A percentile compares a stretch with the other conserved stretches of the same genome.
Evolutionary conservation across 495 filamentous ascomycete species (phyloP).

Genomic region (Xylaria longipes): DNA sequence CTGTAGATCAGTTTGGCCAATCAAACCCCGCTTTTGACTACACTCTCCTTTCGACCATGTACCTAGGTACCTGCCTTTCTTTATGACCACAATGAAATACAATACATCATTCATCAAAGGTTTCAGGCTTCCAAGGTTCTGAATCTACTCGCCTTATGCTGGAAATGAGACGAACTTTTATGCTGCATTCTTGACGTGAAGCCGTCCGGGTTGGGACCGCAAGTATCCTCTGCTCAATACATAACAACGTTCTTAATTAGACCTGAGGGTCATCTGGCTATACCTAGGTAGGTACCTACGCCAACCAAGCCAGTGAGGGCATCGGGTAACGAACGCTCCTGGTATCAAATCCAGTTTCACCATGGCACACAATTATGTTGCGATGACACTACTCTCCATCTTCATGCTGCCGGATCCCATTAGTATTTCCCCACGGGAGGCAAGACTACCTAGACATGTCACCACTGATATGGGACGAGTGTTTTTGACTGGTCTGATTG

Average conservation of each 20-base stretch:
- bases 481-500: conserved; percentile 21
- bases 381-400: background rate
- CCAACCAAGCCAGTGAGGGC: background rate
- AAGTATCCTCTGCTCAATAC: background rate
- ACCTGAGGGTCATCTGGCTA: background rate
- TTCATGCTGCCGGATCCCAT: background rate
- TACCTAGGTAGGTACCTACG: background rate
- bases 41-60: background rate
- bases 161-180: background rate
- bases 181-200: background rate
- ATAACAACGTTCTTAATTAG: background rate
- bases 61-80: background rate
- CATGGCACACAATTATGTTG: background rate
- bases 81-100: background rate
- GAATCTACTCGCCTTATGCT: background rate
- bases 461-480: background rate
- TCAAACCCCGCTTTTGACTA: background rate
- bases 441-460: background rate
- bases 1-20: background rate
- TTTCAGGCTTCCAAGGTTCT: too few relatives aligned
- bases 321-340: background rate
- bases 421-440: background rate
- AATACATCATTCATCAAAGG: background rate
- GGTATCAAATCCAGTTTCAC: background rate
- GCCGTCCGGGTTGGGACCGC: background rate